phyloP scores from a whole-genome alignment of 148 eudicot species.

The Euryodendron excelsum region DNA sequence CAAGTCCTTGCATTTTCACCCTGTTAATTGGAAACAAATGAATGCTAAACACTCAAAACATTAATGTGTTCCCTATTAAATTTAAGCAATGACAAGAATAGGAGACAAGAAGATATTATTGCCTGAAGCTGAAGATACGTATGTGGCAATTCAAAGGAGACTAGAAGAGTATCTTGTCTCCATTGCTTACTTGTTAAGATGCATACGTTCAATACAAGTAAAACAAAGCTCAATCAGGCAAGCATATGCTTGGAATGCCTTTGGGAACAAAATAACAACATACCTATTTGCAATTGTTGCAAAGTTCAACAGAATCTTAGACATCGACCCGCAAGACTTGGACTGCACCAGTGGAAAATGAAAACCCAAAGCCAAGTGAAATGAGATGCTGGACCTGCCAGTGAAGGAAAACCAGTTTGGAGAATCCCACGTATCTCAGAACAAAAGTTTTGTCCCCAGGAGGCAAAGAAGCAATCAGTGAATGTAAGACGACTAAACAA shows the following conservation, averaged over 20 bases:
- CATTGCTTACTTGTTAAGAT: neutral
- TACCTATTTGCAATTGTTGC: neutral
- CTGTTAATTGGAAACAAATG: constrained; percentile 2
- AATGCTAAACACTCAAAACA: no score
- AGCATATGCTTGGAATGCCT: neutral
- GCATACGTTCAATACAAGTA: no score
- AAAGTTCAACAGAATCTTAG: neutral
- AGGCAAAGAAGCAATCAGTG: neutral
- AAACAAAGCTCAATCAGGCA: neutral
- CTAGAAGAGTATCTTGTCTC: neutral
- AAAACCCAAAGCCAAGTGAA: neutral
- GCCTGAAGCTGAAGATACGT: neutral
- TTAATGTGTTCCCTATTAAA: no score
- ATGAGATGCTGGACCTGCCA: neutral
- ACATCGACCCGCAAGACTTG: neutral
- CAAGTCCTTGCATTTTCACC: constrained; percentile 57
- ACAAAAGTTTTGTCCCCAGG: neutral
- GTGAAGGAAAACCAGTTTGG: neutral
- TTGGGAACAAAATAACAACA: neutral
- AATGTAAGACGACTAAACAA: neutral
- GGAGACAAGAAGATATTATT: no score
- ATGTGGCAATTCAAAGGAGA: neutral
- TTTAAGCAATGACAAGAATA: neutral
- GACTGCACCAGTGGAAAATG: neutral
- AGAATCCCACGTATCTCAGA: constrained; percentile 9